A percentile compares a stretch with the other conserved stretches of the same genome.
phyloP scores from a whole-genome alignment of 768 basidiomycete species.

The Coprinellus aureogranulatus region DNA sequence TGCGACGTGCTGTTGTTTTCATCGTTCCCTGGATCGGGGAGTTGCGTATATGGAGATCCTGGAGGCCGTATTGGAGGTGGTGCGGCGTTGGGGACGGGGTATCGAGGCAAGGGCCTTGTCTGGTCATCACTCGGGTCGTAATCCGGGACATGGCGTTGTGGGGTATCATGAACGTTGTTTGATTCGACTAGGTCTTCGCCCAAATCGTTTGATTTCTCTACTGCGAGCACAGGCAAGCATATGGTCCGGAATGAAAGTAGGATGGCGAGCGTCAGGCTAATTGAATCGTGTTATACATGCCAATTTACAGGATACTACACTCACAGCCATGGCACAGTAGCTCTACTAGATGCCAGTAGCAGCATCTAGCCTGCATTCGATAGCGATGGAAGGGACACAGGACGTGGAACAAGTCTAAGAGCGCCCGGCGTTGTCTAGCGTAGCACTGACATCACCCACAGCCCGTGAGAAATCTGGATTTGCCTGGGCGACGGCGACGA shows the following conservation, averaged over 20 bases:
- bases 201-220: neutral
- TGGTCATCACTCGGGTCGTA: neutral
- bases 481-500: neutral
- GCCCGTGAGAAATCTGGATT: constrained; percentile 12
- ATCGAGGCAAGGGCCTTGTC: neutral
- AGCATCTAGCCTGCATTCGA: constrained; percentile 9
- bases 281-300: neutral
- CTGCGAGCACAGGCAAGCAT: neutral
- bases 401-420: neutral
- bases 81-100: neutral
- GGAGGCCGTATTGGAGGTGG: constrained; percentile 3
- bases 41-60: neutral
- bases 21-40: neutral
- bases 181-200: neutral
- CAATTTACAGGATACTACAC: neutral
- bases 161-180: neutral
- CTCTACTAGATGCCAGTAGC: neutral
- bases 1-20: constrained; percentile 4
- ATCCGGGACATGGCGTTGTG: neutral
- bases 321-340: neutral
- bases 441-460: neutral
- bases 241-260: constrained; percentile 6
- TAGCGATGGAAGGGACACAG: neutral
- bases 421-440: neutral
- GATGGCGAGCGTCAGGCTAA: constrained; percentile 7